A percentile compares a stretch with the other conserved stretches of the same genome.
phyloP scores from a whole-genome alignment of 192 early-diverging fungal genomes.

The Coemansia sp. region DNA sequence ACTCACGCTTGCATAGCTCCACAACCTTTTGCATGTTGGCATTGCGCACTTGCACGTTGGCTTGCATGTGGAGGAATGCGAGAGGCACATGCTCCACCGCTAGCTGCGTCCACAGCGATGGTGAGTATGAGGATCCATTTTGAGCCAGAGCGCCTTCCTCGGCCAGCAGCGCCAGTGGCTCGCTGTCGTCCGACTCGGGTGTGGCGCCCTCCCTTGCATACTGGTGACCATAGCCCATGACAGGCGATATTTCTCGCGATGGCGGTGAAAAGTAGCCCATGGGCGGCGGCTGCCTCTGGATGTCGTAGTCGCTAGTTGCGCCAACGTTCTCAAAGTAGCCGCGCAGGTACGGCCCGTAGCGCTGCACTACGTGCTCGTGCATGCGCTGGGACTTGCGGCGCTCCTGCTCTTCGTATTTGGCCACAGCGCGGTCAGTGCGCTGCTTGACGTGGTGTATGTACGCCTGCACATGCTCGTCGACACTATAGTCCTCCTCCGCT shows the following conservation, averaged over 20 bases:
- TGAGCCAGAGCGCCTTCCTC: conserved; percentile 16
- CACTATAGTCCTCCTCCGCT: conserved; percentile 27
- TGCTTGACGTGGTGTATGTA: conserved; percentile 53
- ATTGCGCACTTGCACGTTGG: conserved; percentile 40
- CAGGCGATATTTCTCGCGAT: conserved; percentile 18
- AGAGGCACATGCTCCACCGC: conserved; percentile 48
- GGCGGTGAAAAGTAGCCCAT: conserved; percentile 54
- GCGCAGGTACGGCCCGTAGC: conserved; percentile 48
- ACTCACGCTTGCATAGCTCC: conserved; percentile 74
- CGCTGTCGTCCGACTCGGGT: conserved; percentile 30
- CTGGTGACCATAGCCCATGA: not conserved
- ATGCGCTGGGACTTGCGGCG: conserved; percentile 52
- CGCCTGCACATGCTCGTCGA: conserved; percentile 49
- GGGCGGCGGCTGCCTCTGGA: conserved; percentile 19
- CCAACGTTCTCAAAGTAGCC: conserved; percentile 40
- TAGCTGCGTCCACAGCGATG: conserved; percentile 26
- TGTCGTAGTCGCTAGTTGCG: conserved; percentile 13
- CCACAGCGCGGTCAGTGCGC: conserved; percentile 46
- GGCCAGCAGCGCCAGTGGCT: conserved; percentile 17
- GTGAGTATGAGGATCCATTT: not conserved
- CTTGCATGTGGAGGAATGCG: conserved; percentile 46
- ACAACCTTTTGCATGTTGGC: conserved; percentile 72
- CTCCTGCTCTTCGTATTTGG: conserved; percentile 44
- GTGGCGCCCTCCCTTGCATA: conserved; percentile 8
- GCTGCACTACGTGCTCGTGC: conserved; percentile 49